Conservation (phyloP, 2,329 filamentous ascomycete genomes). For the Aureobasidium uvarum region DNA sequence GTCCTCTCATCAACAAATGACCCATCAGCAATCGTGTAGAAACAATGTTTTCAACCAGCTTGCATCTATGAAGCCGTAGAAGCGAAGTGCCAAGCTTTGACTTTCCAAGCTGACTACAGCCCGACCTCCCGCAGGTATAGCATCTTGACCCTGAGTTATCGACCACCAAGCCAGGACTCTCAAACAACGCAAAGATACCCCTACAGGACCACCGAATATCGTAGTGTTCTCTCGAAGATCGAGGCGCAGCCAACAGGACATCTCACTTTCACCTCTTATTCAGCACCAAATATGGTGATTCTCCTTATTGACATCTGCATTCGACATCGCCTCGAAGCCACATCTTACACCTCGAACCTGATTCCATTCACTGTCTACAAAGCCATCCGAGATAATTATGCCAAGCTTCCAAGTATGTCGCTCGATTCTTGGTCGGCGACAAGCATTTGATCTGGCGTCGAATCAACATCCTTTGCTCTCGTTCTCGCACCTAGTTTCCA, state of each 20-base stretch:
- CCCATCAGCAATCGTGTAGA: not conserved
- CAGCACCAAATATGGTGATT: conserved; percentile 28
- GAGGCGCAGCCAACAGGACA: not conserved
- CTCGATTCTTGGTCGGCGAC: conserved; percentile 19
- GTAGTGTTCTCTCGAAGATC: not conserved
- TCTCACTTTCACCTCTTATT: conserved; percentile 29
- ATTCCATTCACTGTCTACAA: conserved; percentile 13
- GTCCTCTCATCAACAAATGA: not conserved
- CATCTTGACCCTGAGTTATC: not conserved
- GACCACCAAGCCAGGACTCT: not conserved
- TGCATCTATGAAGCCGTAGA: not conserved
- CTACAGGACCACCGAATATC: not conserved
- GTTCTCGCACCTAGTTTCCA: conserved; percentile 13
- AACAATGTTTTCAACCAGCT: not conserved
- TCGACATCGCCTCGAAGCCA: conserved; percentile 20
- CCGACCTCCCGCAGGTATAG: not conserved
- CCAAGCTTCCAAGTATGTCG: not conserved
- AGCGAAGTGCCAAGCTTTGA: not conserved
- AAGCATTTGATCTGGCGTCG: not conserved
- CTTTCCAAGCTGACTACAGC: not conserved
- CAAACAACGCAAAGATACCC: not conserved
- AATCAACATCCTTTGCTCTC: not conserved
- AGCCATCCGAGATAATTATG: not conserved
- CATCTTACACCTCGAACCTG: conserved; percentile 1
- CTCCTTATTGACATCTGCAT: conserved; percentile 30